Percentiles rank a stretch among this genome's conserved stretches.
phyloP scores from a whole-genome alignment of 345 rosid genomes.

The Sonneratia alba region DNA sequence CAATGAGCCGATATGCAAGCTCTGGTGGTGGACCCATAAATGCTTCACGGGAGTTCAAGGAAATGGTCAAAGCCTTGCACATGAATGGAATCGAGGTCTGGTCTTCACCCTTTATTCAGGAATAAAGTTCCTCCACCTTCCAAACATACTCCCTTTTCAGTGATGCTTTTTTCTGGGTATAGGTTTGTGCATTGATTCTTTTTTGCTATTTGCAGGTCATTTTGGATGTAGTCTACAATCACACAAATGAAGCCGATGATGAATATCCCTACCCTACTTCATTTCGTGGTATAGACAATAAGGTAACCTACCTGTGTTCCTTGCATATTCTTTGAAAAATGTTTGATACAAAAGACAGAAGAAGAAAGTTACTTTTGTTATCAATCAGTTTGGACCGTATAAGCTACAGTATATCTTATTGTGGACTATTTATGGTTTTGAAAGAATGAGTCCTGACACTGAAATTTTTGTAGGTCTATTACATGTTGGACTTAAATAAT shows the following conservation, averaged over 20 bases:
- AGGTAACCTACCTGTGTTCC: constrained; percentile 25
- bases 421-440: neutral
- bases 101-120: constrained; percentile 1
- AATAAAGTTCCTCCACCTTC: neutral
- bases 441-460: neutral
- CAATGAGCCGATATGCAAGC: constrained; percentile 93
- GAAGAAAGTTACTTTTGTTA: neutral
- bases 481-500: constrained; percentile 60
- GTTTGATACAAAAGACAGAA: neutral
- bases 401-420: neutral
- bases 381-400: neutral
- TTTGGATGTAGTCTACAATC: constrained; percentile 94
- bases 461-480: constrained; percentile 57
- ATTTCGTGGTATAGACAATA: constrained; percentile 93
- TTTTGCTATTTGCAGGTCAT: constrained; percentile 48
- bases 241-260: constrained; percentile 92
- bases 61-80: constrained; percentile 94
- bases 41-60: constrained; percentile 79
- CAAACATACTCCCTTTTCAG: neutral
- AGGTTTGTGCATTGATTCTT: constrained; percentile 10
- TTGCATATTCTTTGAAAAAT: neutral
- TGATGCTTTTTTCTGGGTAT: neutral
- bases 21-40: constrained; percentile 67
- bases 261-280: constrained; percentile 72
- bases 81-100: constrained; percentile 81